phyloP scores from a whole-genome alignment of 108 stramenopile species.

The Fistulifera pelliculosa region DNA sequence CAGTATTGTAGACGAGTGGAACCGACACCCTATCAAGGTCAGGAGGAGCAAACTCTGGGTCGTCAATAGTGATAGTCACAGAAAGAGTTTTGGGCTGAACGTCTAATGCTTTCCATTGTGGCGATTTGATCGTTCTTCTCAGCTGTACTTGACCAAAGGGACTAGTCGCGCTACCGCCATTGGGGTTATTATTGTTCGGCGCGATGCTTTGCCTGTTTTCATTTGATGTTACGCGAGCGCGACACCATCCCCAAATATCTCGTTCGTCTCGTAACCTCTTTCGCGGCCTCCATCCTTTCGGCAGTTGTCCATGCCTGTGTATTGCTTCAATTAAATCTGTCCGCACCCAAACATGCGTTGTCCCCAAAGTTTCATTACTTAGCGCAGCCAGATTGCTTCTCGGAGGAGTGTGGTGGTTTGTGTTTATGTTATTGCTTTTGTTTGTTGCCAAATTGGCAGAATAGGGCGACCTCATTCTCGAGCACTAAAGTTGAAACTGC shows the following conservation, averaged over 20 bases:
- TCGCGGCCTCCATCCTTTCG: slow-evolving; percentile 27
- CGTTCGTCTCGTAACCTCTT: slow-evolving; percentile 22
- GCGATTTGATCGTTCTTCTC: neutral
- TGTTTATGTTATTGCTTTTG: neutral
- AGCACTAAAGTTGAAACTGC: no score
- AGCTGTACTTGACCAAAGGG: neutral
- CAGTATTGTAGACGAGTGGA: slow-evolving; percentile 27
- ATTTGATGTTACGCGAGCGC: slow-evolving; percentile 16
- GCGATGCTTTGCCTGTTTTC: slow-evolving; percentile 2
- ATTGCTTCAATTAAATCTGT: slow-evolving; percentile 30
- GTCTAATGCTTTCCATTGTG: neutral
- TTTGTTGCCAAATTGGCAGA: neutral
- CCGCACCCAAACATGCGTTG: slow-evolving; percentile 35
- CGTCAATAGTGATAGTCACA: slow-evolving; percentile 28
- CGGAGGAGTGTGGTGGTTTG: neutral
- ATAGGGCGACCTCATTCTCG: neutral
- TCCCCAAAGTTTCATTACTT: neutral
- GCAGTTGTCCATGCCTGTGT: slow-evolving; percentile 26
- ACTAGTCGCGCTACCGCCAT: no score
- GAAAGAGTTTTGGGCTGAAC: slow-evolving; percentile 8
- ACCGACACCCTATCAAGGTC: slow-evolving; percentile 26
- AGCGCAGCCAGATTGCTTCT: neutral
- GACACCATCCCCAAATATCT: slow-evolving; percentile 30
- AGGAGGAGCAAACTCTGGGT: slow-evolving; percentile 22
- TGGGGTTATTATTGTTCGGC: neutral